Conservation (phyloP, 257 asterid genomes). For the Salvia splendens region DNA sequence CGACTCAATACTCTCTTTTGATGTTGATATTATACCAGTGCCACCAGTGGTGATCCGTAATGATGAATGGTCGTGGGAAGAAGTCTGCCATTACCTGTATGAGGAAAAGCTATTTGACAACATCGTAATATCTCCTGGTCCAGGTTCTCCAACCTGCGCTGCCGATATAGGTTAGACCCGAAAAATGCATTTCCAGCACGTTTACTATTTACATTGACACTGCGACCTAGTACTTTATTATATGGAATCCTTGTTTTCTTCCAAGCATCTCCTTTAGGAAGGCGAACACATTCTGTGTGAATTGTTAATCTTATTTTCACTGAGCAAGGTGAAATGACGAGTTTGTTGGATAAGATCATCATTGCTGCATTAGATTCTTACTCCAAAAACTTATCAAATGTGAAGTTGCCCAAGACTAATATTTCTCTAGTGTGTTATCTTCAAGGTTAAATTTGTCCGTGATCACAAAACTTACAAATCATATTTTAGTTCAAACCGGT, state of each 20-base stretch:
- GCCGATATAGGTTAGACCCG: constrained; percentile 75
- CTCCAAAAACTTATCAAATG: neutral
- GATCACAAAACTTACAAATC: constrained; percentile 5
- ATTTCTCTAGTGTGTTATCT: neutral
- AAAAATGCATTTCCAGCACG: neutral
- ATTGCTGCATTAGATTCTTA: neutral
- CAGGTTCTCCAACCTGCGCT: constrained; percentile 91
- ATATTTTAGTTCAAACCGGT: no score
- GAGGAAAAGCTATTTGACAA: constrained; percentile 86
- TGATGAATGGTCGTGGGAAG: constrained; percentile 98
- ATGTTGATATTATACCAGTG: constrained; percentile 53
- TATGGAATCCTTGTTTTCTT: constrained; percentile 4
- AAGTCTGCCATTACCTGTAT: constrained; percentile 62
- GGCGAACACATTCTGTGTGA: constrained; percentile 8
- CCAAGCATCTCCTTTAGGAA: neutral
- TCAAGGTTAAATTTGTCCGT: constrained; percentile 5
- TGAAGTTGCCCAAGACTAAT: neutral
- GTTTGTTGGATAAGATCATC: constrained; percentile 18
- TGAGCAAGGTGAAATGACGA: constrained; percentile 3
- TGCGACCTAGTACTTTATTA: neutral
- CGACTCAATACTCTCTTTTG: neutral
- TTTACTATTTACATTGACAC: neutral
- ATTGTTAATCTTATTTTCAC: neutral
- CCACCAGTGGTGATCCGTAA: constrained; percentile 92
- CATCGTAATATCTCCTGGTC: constrained; percentile 98